Base-by-base conservation (phyloP, 257 asterid genomes). In the Euphrasia confusa region DNA sequence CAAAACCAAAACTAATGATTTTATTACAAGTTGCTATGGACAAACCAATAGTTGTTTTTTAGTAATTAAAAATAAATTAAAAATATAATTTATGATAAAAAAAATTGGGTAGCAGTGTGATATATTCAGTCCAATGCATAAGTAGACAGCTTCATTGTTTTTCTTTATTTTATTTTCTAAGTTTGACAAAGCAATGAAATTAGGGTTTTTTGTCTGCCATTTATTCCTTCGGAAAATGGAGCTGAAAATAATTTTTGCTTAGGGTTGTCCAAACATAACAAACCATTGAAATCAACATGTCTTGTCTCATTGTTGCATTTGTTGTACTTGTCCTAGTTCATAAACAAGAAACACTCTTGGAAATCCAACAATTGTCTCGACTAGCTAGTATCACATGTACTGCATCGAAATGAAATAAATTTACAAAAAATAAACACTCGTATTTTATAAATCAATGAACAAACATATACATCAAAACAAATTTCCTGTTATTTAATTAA, bases 91-190 rank as follows among this genome's bases (percentile, higher is more conserved):
- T 35, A 32, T 48, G 24, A 18, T 60, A 45, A 45, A 4, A 11
- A 2, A 62, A 52, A 58, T 47, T 66, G 24, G 77, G 73, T 65
- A 65, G 37, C 68, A 10, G 69, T 13, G 68, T 73, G 60, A 68
- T 56, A 68, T 56, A 67, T 60, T 74, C 56, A 70, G 73, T 75
- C 81, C 83, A 79, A 76, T 69, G 77, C 80, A 74, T 35, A 70
- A 72, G 61, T 27, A 66, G 64, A 72, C 83, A 83, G 42, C 60
- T 53, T 64, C 47, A 54, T 35, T 71, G 62, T 63, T 30, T 68
- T 33, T 74, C 52, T 61, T 60, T 60, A 50, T 27, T 28, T 14
- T 50, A 50, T 50, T 50, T 50, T 50, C 4, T 21, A 0, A 54
- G 17, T 42, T 67, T 61, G 68, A 54, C 71, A 71, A 75, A 49